A percentile compares a stretch with the other conserved stretches of the same genome.
These are phyloP conservation scores for Neofusicoccum sp. DNA, from an alignment of 2,329 filamentous ascomycete genomes.

Conservation along the genomic window DNA sequence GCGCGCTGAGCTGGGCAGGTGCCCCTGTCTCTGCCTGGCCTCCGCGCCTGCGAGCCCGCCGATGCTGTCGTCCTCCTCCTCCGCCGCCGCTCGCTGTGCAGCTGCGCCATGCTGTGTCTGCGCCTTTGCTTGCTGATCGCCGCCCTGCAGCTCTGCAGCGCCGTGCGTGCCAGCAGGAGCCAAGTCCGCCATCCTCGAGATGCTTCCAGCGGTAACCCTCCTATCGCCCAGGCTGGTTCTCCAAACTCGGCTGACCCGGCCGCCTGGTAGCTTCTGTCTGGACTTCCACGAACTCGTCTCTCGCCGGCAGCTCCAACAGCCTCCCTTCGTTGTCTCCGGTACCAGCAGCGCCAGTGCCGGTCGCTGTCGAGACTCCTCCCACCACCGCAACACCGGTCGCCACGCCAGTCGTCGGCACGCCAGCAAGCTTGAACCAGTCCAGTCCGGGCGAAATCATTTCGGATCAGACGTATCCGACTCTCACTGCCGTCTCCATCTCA, in stretches of 20 bases:
- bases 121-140: background rate
- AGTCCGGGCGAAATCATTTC: background rate
- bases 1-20: background rate
- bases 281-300: slow-evolving; percentile 3
- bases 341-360: background rate
- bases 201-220: background rate
- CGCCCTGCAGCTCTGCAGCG: background rate
- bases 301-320: background rate
- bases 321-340: background rate
- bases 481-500: background rate
- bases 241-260: background rate
- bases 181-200: background rate
- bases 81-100: background rate
- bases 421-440: background rate
- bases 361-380: background rate
- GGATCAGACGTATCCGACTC: background rate
- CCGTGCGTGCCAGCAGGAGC: slow-evolving; percentile 3
- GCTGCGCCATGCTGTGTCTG: background rate
- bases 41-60: background rate
- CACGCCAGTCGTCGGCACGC: background rate
- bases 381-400: background rate
- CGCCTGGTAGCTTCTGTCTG: background rate
- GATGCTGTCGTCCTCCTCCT: background rate
- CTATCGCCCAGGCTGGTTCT: background rate
- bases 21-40: background rate